phyloP scores from a whole-genome alignment of 495 filamentous ascomycete genomes.

The Hypoxylon lienhwacheense region DNA sequence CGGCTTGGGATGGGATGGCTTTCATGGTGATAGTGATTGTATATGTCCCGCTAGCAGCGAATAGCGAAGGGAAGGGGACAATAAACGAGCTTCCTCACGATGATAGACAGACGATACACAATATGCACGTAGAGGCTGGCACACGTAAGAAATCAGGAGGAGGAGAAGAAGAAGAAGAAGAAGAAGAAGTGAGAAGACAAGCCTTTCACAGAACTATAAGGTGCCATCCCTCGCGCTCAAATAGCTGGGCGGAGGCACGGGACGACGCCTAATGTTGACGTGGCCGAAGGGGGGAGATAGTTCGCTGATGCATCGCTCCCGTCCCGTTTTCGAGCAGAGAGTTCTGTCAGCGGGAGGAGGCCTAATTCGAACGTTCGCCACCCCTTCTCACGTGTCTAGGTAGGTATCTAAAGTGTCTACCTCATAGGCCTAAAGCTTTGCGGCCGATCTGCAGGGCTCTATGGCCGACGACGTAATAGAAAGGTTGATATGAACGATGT shows the following conservation, averaged over 20 bases:
- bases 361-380: conserved; percentile 9
- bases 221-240: conserved; percentile 9
- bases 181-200: background rate
- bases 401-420: conserved; percentile 6
- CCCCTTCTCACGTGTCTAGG: background rate
- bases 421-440: too few relatives aligned
- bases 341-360: conserved; percentile 5
- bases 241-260: conserved; percentile 7
- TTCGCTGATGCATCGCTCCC: conserved; percentile 19
- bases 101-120: too few relatives aligned
- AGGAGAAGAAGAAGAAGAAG: background rate
- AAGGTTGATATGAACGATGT: too few relatives aligned
- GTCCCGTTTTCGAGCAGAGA: conserved; percentile 1
- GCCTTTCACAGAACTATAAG: conserved; percentile 13
- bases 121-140: background rate
- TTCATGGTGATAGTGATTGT: conserved; percentile 40
- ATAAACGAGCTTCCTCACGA: background rate
- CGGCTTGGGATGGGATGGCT: conserved; percentile 36
- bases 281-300: conserved; percentile 24
- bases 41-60: background rate
- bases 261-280: conserved; percentile 14
- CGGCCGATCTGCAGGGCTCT: too few relatives aligned
- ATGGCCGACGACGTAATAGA: too few relatives aligned
- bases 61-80: background rate
- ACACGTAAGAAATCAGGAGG: background rate